Evolutionary conservation across 805 yeast genomes (phyloP).

Genomic region (Schwanniomyces polymorphus): DNA sequence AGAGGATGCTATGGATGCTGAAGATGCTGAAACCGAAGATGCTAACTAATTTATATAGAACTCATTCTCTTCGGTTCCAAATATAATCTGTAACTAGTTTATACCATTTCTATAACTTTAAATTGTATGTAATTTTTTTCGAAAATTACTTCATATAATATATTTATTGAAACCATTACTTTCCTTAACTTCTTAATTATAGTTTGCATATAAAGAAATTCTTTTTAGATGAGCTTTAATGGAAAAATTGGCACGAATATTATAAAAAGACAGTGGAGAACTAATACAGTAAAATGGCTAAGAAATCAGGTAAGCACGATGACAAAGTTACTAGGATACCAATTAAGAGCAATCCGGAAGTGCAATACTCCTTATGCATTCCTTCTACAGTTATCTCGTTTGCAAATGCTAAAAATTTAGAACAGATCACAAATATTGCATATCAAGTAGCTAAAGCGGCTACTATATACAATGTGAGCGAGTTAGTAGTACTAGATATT

Average conservation of each 20-base stretch:
- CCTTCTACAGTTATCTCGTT: constrained; percentile 64
- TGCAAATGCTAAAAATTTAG: constrained; percentile 60
- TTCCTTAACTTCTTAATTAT: not conserved
- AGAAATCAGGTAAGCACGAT: constrained; percentile 17
- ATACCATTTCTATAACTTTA: not conserved
- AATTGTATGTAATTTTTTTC: not conserved
- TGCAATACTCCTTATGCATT: constrained; percentile 61
- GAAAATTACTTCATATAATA: not conserved
- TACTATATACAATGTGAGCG: constrained; percentile 67
- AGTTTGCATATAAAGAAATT: not conserved
- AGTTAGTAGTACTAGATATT: constrained; percentile 68
- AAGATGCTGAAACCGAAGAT: constrained; percentile 9
- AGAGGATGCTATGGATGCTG: constrained; percentile 33
- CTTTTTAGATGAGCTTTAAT: constrained; percentile 1
- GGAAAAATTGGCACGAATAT: not conserved
- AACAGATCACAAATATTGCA: constrained; percentile 70
- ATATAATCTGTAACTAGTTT: not conserved
- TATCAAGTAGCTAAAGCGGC: constrained; percentile 81
- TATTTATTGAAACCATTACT: not conserved
- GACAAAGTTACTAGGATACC: constrained; percentile 30
- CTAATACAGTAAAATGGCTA: constrained; percentile 13
- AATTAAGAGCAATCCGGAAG: constrained; percentile 18
- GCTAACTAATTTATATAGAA: constrained; percentile 2
- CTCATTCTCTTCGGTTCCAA: not conserved
- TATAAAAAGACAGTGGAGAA: not conserved